A percentile compares a stretch with the other conserved stretches of the same genome.
These are phyloP conservation scores for Xylaria curta DNA, from an alignment of 495 filamentous ascomycete genomes.

Conservation along the genomic window DNA sequence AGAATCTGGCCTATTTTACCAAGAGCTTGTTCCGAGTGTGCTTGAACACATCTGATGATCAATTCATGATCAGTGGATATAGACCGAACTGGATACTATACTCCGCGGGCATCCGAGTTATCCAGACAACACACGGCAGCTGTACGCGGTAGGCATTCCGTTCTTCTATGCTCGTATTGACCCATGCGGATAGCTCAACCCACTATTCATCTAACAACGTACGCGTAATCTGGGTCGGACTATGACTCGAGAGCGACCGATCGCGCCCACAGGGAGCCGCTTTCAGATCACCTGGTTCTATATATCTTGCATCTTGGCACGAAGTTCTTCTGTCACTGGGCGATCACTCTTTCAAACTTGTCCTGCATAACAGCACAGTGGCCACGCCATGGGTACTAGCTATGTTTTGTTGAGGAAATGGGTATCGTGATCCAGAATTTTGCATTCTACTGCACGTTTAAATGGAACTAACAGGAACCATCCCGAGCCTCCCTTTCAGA, in stretches of 20 bases:
- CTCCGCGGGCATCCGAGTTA: slow-evolving; percentile 3
- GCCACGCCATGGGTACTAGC: background rate
- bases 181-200: background rate
- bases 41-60: background rate
- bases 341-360: background rate
- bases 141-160: background rate
- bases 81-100: background rate
- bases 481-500: background rate
- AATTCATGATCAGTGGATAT: background rate
- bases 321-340: background rate
- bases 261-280: background rate
- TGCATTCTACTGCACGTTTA: background rate
- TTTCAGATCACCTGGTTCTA: slow-evolving; percentile 4
- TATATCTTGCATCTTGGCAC: background rate
- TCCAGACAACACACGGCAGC: background rate
- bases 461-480: background rate
- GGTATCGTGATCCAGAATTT: slow-evolving; percentile 22
- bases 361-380: background rate
- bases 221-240: background rate
- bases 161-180: background rate
- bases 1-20: background rate
- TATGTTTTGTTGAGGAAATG: background rate
- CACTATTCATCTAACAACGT: background rate
- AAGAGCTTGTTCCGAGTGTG: background rate
- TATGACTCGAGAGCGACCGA: background rate